phyloP scores from a whole-genome alignment of 75 land plant species.

The Azolla pinnata region DNA sequence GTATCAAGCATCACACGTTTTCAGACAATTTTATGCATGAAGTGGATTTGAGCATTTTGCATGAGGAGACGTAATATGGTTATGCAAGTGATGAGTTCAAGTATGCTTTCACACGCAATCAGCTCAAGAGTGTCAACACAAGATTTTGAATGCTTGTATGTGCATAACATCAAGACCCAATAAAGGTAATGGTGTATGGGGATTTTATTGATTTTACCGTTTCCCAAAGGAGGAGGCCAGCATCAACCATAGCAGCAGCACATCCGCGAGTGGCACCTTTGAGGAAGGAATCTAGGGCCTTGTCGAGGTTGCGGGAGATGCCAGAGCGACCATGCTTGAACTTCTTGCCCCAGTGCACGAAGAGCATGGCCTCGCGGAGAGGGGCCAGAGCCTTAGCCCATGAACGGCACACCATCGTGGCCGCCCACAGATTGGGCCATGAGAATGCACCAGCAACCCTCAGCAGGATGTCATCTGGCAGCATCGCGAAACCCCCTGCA shows the following conservation, averaged over 20 bases:
- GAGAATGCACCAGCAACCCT: constrained; percentile 46
- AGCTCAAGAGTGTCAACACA: too few relatives aligned
- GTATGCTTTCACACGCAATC: neutral
- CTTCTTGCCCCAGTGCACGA: constrained; percentile 57
- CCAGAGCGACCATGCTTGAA: constrained; percentile 74
- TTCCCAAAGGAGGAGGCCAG: constrained; percentile 82
- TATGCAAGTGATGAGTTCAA: neutral
- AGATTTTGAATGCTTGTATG: too few relatives aligned
- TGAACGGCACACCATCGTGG: constrained; percentile 56
- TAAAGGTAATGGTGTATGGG: too few relatives aligned
- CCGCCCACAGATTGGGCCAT: constrained; percentile 40
- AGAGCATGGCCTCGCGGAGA: constrained; percentile 67
- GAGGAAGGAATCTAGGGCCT: constrained; percentile 64
- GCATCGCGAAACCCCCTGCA: neutral
- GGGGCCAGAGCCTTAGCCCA: constrained; percentile 65
- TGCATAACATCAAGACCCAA: too few relatives aligned
- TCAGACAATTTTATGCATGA: too few relatives aligned
- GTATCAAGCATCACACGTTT: too few relatives aligned
- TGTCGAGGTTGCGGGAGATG: constrained; percentile 32
- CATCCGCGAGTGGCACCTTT: constrained; percentile 64
- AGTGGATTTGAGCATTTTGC: too few relatives aligned
- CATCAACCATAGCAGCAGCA: constrained; percentile 88
- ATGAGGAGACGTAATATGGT: neutral
- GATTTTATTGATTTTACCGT: constrained; percentile 21
- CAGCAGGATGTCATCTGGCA: constrained; percentile 54